Percentiles rank a stretch among this genome's conserved stretches.
Evolutionary conservation across 306 rosid species (phyloP).

Genomic region (Quillaja saponaria): DNA sequence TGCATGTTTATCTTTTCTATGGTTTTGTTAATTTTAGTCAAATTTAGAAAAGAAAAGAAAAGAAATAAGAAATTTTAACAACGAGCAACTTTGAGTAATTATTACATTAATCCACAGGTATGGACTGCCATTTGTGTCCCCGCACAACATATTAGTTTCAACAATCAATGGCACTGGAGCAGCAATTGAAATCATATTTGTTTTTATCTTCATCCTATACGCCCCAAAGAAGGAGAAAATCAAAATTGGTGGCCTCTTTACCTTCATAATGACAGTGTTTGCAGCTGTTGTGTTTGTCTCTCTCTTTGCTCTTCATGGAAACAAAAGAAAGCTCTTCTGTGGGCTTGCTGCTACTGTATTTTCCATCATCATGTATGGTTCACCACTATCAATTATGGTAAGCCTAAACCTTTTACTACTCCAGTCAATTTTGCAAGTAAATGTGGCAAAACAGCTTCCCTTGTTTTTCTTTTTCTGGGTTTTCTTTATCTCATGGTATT

Average conservation of each 20-base stretch:
- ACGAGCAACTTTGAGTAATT: no score
- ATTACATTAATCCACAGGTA: constrained; percentile 48
- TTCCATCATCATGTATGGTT: constrained; percentile 87
- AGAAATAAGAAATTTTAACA: no score
- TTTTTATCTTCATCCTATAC: constrained; percentile 50
- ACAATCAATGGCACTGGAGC: constrained; percentile 83
- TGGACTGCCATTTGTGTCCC: constrained; percentile 85
- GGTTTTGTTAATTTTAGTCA: not conserved
- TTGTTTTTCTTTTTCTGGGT: not conserved
- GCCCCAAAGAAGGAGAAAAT: constrained; percentile 61
- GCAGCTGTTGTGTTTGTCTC: constrained; percentile 67
- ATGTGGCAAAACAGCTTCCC: no score
- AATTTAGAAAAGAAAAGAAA: not conserved
- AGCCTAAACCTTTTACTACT: not conserved
- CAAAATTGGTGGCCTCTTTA: constrained; percentile 55
- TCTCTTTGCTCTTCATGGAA: constrained; percentile 59
- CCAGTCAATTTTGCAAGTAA: not conserved
- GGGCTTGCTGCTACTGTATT: constrained; percentile 72
- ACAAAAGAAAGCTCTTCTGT: constrained; percentile 62
- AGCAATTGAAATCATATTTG: constrained; percentile 62
- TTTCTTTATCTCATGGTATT: not conserved
- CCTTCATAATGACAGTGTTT: constrained; percentile 45
- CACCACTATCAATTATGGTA: constrained; percentile 91
- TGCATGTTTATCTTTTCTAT: not conserved
- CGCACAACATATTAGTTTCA: constrained; percentile 71